phyloP scores from a whole-genome alignment of 352 stramenopile species.

The Pythium dissimile region DNA sequence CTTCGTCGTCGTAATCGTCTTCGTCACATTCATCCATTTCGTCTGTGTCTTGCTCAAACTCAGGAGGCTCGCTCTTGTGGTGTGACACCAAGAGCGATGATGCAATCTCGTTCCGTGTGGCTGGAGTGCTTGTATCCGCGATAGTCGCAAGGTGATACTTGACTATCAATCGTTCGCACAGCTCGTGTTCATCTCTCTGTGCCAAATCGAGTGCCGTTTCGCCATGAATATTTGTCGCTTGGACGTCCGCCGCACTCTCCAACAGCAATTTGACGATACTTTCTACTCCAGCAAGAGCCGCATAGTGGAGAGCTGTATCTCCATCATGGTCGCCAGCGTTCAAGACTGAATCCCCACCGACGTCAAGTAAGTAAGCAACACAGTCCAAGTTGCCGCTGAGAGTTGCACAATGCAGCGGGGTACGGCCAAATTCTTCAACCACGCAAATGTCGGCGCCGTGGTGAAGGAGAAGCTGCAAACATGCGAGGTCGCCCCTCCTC shows the following conservation, averaged over 20 bases:
- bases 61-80: conserved; percentile 16
- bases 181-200: conserved; percentile 33
- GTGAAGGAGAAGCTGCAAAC: conserved; percentile 68
- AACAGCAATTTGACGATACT: conserved; percentile 67
- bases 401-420: conserved; percentile 74
- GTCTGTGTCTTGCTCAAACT: conserved; percentile 13
- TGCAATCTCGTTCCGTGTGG: conserved; percentile 40
- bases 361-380: conserved; percentile 80
- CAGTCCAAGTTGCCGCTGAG: conserved; percentile 59
- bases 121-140: conserved; percentile 8
- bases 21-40: conserved; percentile 17
- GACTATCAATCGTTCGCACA: conserved; percentile 43
- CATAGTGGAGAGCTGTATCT: conserved; percentile 77
- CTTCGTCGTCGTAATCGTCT: conserved; percentile 11
- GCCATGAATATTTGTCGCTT: conserved; percentile 49
- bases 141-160: conserved; percentile 39
- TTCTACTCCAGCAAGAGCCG: conserved; percentile 54
- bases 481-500: conserved; percentile 62
- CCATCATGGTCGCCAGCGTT: conserved; percentile 75
- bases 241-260: conserved; percentile 72
- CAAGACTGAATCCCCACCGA: conserved; percentile 74
- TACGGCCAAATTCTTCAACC: conserved; percentile 76
- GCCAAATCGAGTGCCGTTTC: conserved; percentile 70
- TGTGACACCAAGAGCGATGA: conserved; percentile 36
- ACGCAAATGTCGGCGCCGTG: conserved; percentile 82